phyloP scores from a whole-genome alignment of 805 yeast genomes.

The Metschnikowia kofuensis region DNA sequence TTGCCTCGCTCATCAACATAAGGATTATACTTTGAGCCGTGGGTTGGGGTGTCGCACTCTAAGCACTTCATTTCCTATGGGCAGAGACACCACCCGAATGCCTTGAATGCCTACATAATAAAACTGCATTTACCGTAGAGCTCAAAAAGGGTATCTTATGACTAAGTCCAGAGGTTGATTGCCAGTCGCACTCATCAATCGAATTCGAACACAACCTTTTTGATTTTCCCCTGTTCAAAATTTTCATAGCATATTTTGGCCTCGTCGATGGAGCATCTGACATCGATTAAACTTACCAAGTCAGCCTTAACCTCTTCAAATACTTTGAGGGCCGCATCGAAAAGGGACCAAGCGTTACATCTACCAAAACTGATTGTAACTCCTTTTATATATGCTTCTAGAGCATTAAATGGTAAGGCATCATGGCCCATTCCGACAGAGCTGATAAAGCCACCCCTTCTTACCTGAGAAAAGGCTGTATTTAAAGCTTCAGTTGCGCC shows the following conservation, averaged over 20 bases:
- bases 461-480: constrained; percentile 50
- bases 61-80: too few species aligned
- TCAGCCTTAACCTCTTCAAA: constrained; percentile 42
- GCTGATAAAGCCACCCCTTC: constrained; percentile 56
- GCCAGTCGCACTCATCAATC: neutral
- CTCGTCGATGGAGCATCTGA: constrained; percentile 42
- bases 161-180: neutral
- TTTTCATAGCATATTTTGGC: constrained; percentile 46
- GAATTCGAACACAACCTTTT: constrained; percentile 50
- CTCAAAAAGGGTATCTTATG: too few species aligned
- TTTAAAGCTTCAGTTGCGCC: constrained; percentile 52
- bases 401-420: constrained; percentile 51
- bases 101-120: too few species aligned
- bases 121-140: too few species aligned
- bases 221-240: constrained; percentile 53
- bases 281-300: constrained; percentile 52
- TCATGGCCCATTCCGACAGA: constrained; percentile 63
- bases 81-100: too few species aligned
- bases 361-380: constrained; percentile 59
- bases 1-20: too few species aligned
- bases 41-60: too few species aligned
- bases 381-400: constrained; percentile 57
- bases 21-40: too few species aligned
- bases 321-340: constrained; percentile 47
- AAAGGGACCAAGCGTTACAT: constrained; percentile 59